These are phyloP conservation scores for Talaromyces sp. DNA, from an alignment of 2,329 filamentous ascomycete genomes.

Conservation along the genomic window DNA sequence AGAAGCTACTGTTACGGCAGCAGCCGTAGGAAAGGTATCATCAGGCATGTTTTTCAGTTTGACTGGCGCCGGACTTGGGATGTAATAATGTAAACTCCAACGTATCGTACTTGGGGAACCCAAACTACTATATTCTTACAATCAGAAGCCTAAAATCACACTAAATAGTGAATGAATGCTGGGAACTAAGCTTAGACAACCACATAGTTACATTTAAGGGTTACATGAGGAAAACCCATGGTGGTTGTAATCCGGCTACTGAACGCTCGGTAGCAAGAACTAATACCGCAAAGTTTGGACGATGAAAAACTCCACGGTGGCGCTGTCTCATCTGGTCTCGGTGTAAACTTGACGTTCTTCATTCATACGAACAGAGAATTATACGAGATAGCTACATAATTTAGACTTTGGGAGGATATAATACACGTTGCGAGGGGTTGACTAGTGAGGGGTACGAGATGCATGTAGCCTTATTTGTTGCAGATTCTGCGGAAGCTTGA, in stretches of 20 bases:
- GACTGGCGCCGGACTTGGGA: background rate
- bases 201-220: constrained; percentile 1
- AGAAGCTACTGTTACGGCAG: constrained; percentile 6
- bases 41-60: background rate
- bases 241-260: background rate
- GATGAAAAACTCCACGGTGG: background rate
- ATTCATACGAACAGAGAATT: background rate
- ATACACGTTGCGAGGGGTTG: background rate
- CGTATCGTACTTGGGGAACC: background rate
- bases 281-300: background rate
- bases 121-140: background rate
- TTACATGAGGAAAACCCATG: constrained; percentile 2
- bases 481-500: background rate
- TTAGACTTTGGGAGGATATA: background rate
- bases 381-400: background rate
- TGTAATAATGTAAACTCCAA: background rate
- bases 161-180: background rate
- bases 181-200: background rate
- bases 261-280: background rate
- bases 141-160: background rate
- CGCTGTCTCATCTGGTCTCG: background rate
- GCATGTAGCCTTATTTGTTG: background rate
- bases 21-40: background rate
- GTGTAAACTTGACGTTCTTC: background rate
- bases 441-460: background rate